Evolutionary conservation across 2,329 filamentous ascomycete genomes (phyloP).

Genomic region (Hypoxylon sp.): DNA sequence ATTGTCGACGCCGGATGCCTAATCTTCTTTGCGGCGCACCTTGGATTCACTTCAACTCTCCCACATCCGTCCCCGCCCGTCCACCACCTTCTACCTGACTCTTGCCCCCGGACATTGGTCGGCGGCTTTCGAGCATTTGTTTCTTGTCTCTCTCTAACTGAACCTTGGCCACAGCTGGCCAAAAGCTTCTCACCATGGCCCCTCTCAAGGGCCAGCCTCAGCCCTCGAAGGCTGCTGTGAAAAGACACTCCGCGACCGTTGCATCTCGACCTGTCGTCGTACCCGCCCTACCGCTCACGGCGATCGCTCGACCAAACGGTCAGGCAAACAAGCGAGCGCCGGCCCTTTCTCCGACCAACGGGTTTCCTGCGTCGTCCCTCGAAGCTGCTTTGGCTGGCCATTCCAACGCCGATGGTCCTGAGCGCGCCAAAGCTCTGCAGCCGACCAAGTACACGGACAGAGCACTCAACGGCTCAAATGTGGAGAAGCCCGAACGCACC

Average conservation of each 20-base stretch:
- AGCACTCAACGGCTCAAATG: constrained; percentile 37
- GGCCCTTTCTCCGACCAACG: constrained; percentile 34
- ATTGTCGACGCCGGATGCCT: constrained; percentile 34
- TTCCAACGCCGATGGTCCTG: constrained; percentile 28
- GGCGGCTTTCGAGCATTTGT: constrained; percentile 6
- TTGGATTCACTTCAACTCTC: constrained; percentile 36
- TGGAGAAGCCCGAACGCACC: constrained; percentile 40
- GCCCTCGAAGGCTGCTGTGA: constrained; percentile 38
- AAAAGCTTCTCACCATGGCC: constrained; percentile 40
- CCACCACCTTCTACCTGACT: not conserved
- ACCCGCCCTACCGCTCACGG: constrained; percentile 45
- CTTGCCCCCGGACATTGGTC: not conserved
- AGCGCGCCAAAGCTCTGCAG: constrained; percentile 22
- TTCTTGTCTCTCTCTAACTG: not conserved
- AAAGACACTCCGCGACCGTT: constrained; percentile 32
- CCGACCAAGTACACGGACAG: constrained; percentile 35
- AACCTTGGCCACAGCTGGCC: constrained; percentile 14
- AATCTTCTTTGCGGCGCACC: constrained; percentile 31
- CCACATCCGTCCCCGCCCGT: constrained; percentile 10
- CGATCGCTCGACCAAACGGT: constrained; percentile 36
- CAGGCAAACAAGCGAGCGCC: constrained; percentile 29
- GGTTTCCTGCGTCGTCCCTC: constrained; percentile 41
- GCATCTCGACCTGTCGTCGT: constrained; percentile 40
- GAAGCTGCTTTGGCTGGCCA: constrained; percentile 45
- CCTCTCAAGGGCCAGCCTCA: constrained; percentile 41